Conservation (phyloP, 1,284 basidiomycete species). For the Spongispora temasekensis region DNA sequence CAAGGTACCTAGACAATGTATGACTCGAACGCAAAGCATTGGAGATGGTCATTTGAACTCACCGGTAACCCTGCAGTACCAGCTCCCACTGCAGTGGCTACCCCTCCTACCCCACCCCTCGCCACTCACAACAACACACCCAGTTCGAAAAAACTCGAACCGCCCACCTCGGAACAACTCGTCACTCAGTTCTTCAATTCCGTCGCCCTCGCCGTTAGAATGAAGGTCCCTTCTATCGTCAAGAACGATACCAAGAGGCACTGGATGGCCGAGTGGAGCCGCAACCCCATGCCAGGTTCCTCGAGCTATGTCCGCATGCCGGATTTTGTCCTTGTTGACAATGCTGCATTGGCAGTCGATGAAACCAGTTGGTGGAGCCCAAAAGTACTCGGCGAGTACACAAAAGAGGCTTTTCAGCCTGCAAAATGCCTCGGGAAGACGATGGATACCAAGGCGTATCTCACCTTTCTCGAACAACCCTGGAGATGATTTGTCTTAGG, state of each 20-base stretch:
- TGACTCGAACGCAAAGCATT: not conserved
- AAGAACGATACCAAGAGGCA: not conserved
- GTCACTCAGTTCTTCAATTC: not conserved
- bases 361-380: conserved; percentile 2
- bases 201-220: not conserved
- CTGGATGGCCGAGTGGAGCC: conserved; percentile 7
- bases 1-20: not conserved
- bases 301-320: not conserved
- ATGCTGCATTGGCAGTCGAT: not conserved
- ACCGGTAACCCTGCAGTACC: not conserved
- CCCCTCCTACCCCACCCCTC: not conserved
- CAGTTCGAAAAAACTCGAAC: not conserved
- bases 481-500: conserved; percentile 2
- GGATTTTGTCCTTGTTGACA: not conserved
- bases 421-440: not conserved
- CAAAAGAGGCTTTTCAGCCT: not conserved
- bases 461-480: conserved; percentile 2
- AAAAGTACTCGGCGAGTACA: not conserved
- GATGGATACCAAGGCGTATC: conserved; percentile 1
- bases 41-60: not conserved
- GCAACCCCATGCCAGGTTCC: not conserved
- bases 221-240: not conserved
- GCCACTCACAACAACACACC: not conserved
- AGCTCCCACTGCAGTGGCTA: not conserved
- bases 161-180: not conserved